A percentile compares a stretch with the other conserved stretches of the same genome.
phyloP scores from a whole-genome alignment of 345 rosid species.

The Ailanthus altissimus region DNA sequence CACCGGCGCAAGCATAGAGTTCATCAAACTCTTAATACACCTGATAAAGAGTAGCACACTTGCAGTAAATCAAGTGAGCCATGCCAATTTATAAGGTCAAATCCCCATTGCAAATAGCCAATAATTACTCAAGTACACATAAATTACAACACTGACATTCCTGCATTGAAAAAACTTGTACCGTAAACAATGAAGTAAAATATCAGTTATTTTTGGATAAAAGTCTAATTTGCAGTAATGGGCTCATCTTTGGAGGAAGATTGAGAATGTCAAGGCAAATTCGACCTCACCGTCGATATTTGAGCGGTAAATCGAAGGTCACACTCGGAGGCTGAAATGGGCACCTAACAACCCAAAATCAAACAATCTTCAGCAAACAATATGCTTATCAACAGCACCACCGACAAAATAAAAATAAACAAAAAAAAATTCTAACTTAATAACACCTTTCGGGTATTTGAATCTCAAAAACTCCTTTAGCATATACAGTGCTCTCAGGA shows the following conservation, averaged over 20 bases:
- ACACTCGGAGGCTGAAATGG: constrained; percentile 92
- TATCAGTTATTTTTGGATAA: not conserved
- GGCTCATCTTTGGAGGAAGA: constrained; percentile 80
- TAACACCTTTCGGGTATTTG: constrained; percentile 76
- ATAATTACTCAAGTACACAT: not conserved
- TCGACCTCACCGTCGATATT: constrained; percentile 81
- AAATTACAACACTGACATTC: not conserved
- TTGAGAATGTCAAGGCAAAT: constrained; percentile 91
- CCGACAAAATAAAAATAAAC: too few species aligned
- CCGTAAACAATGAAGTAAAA: not conserved
- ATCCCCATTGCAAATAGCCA: not conserved
- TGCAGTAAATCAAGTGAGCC: not conserved
- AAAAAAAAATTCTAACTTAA: not conserved
- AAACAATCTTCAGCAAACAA: not conserved
- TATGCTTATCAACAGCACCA: not conserved
- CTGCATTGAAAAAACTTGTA: not conserved
- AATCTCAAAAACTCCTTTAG: constrained; percentile 64
- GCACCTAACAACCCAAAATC: constrained; percentile 38
- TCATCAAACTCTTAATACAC: not conserved
- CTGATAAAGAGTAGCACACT: not conserved
- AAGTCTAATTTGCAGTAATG: not conserved
- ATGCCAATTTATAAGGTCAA: not conserved
- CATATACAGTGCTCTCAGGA: constrained; percentile 76
- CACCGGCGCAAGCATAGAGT: not conserved
- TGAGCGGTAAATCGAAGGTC: constrained; percentile 73